Evolutionary conservation across 2,329 filamentous ascomycete species (phyloP).

Genomic region (Penicillium sp.): DNA sequence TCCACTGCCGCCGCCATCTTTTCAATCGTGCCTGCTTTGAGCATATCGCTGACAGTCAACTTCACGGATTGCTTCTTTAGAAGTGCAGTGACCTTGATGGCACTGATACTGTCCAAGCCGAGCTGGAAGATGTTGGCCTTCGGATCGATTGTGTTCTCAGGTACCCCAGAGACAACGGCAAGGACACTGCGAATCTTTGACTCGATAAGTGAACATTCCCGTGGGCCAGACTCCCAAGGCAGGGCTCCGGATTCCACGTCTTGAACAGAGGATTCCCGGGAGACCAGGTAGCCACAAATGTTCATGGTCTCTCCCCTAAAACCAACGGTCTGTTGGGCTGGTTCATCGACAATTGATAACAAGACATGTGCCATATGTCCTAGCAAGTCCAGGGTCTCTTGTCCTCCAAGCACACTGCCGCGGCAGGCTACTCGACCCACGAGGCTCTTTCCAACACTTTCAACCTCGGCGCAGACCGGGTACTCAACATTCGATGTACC

Average conservation of each 20-base stretch:
- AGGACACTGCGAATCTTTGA: slow-evolving; percentile 48
- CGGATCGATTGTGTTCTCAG: slow-evolving; percentile 57
- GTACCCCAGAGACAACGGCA: slow-evolving; percentile 60
- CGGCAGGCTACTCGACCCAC: slow-evolving; percentile 74
- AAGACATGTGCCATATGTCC: slow-evolving; percentile 61
- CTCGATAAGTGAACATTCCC: slow-evolving; percentile 35
- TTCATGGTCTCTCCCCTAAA: slow-evolving; percentile 56
- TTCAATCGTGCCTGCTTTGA: slow-evolving; percentile 63
- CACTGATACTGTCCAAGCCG: slow-evolving; percentile 87
- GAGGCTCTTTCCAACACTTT: slow-evolving; percentile 57
- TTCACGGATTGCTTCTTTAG: slow-evolving; percentile 62
- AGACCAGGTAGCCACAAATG: slow-evolving; percentile 60
- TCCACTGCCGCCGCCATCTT: slow-evolving; percentile 56
- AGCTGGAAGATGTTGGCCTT: slow-evolving; percentile 74
- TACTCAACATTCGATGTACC: slow-evolving; percentile 72
- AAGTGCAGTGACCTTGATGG: slow-evolving; percentile 76
- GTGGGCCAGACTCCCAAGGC: not conserved
- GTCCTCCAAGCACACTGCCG: slow-evolving; percentile 50
- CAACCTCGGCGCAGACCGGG: slow-evolving; percentile 78
- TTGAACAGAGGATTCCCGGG: slow-evolving; percentile 12
- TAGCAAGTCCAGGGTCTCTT: slow-evolving; percentile 55
- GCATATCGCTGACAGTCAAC: slow-evolving; percentile 69
- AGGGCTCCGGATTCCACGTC: not conserved
- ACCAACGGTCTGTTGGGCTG: slow-evolving; percentile 53
- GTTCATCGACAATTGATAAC: slow-evolving; percentile 52